Conservation (phyloP, 2,329 filamentous ascomycete genomes). For the Aspergillus sp. region DNA sequence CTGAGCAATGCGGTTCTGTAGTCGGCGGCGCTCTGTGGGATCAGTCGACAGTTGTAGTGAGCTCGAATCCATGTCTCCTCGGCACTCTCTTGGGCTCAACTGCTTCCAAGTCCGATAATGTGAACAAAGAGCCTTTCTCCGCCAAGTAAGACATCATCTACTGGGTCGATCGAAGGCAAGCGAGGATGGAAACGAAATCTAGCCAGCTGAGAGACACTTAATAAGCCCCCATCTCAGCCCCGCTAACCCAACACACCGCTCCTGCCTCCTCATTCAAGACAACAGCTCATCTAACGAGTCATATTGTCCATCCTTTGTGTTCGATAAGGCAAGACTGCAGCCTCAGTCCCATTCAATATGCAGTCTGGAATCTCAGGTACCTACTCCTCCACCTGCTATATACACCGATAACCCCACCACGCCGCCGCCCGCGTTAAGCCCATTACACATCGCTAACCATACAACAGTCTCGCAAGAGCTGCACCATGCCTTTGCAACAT, state of each 20-base stretch:
- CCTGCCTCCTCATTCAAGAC: conserved; percentile 17
- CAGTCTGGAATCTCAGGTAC: conserved; percentile 52
- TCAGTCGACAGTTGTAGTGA: neutral
- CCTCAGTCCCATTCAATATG: conserved; percentile 33
- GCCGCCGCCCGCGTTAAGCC: neutral
- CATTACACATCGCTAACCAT: neutral
- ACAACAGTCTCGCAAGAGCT: conserved; percentile 46
- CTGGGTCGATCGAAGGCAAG: neutral
- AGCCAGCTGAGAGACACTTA: neutral
- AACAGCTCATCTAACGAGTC: neutral
- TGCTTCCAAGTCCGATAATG: neutral
- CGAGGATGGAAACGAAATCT: neutral
- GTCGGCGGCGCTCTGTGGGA: conserved; percentile 3
- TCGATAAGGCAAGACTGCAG: conserved; percentile 9
- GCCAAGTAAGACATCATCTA: neutral
- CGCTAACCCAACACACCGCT: conserved; percentile 24
- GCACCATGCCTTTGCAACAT: conserved; percentile 46
- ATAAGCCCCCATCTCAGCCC: conserved; percentile 9
- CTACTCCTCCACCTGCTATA: neutral
- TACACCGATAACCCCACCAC: neutral
- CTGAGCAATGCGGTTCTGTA: conserved; percentile 8
- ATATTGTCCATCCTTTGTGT: conserved; percentile 8
- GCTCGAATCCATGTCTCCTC: conserved; percentile 2
- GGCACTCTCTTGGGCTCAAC: neutral
- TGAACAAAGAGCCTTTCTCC: neutral